Percentiles rank a stretch among this genome's conserved stretches.
phyloP scores from a whole-genome alignment of 768 basidiomycete genomes.

The Dictyophora rubrovolvata region DNA sequence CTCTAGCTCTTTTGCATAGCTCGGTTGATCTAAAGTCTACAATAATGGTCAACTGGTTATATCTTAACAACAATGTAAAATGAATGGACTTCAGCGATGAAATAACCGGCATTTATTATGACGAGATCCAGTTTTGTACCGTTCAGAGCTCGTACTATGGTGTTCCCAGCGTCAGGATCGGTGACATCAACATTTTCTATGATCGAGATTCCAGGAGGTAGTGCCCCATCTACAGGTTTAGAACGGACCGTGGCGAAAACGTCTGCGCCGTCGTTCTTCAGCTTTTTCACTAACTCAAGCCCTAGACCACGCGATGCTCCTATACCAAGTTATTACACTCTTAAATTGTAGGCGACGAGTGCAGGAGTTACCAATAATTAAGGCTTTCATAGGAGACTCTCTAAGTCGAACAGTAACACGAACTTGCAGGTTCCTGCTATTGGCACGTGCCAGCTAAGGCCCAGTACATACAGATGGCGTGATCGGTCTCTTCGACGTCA shows the following conservation, averaged over 20 bases:
- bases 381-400: too few relatives aligned
- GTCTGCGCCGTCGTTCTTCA: constrained; percentile 18
- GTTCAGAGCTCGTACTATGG: constrained; percentile 26
- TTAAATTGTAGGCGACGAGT: too few relatives aligned
- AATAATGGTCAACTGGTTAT: neutral
- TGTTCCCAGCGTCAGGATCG: constrained; percentile 24
- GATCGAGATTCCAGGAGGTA: constrained; percentile 26
- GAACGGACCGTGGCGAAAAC: constrained; percentile 33
- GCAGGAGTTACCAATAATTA: too few relatives aligned
- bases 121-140: constrained; percentile 25
- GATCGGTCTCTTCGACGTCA: too few relatives aligned
- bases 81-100: constrained; percentile 28
- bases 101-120: constrained; percentile 29
- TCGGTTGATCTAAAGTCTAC: constrained; percentile 26
- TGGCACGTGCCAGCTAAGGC: too few relatives aligned
- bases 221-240: constrained; percentile 10
- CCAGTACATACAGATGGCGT: too few relatives aligned
- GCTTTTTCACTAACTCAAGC: constrained; percentile 24
- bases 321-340: too few relatives aligned
- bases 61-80: neutral
- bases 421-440: too few relatives aligned
- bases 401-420: too few relatives aligned
- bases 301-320: constrained; percentile 39
- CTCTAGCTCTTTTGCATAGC: constrained; percentile 29
- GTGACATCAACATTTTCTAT: constrained; percentile 29